Evolutionary conservation across 129 eudicot genomes (phyloP).

Genomic region (Mikania micrantha): DNA sequence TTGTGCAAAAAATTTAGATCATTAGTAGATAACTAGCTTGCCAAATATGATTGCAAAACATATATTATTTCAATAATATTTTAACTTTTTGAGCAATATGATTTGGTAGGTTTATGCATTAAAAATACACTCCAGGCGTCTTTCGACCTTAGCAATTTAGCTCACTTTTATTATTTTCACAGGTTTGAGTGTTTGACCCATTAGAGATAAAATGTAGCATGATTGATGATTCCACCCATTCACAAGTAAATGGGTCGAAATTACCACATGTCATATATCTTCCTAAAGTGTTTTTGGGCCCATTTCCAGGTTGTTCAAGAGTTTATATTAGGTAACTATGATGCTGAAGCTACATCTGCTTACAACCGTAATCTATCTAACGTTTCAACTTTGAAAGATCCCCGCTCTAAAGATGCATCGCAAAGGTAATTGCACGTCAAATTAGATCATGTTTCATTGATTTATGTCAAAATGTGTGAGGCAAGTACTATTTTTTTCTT

Average conservation of each 20-base stretch:
- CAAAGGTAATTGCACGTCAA: slow-evolving; percentile 52
- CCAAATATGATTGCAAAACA: background rate
- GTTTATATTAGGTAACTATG: slow-evolving; percentile 76
- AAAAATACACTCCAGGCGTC: background rate
- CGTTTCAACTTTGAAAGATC: slow-evolving; percentile 83
- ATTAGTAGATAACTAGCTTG: background rate
- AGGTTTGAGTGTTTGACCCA: background rate
- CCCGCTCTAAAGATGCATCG: slow-evolving; percentile 93
- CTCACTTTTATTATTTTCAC: background rate
- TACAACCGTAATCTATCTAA: slow-evolving; percentile 74
- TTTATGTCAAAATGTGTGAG: background rate
- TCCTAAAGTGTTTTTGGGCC: background rate
- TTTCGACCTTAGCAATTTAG: background rate
- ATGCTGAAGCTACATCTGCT: slow-evolving; percentile 79
- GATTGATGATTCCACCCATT: background rate
- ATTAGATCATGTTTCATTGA: background rate
- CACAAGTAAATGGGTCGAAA: background rate
- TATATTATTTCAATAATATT: background rate
- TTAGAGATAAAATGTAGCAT: background rate
- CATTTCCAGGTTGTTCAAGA: slow-evolving; percentile 66
- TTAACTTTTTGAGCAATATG: background rate
- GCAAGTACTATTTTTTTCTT: too few relatives aligned
- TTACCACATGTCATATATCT: background rate
- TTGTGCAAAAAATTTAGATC: background rate
- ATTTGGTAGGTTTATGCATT: background rate